Base-by-base conservation (phyloP, 2,329 filamentous ascomycete genomes). In the Metarhizium rileyi region DNA sequence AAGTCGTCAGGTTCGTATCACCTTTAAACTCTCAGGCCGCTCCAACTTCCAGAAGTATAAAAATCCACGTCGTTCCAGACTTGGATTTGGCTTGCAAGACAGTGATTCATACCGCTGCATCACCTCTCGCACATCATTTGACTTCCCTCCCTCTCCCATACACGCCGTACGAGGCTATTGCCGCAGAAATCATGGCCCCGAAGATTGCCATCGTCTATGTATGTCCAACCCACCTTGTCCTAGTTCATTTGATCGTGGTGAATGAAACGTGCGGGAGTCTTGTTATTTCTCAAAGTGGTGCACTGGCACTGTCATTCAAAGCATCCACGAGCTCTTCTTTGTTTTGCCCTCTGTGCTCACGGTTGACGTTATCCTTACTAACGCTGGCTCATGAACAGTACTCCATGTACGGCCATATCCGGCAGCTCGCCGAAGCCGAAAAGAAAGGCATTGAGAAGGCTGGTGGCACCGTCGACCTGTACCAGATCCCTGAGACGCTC, bases 391-490 rank as follows among this genome's bases (percentile, higher is more conserved):
- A 30, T 33, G 25, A 28, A 3, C 54, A 93, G 87, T 95, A 95
- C 75, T 94, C 89, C 58, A 87, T 90, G 80, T 95, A 93, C 73
- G 91, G 93, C 71, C 90, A 96, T 73, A 85, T 96, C 71, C 74
- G 78, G 70, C 72, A 83, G 65, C 70, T 96, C 61, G 93, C 91
- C 62, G 83, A 93, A 69, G 89, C 90, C 56, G 90, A 97, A 76
- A 87, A 90, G 77, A 82, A 79, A 63, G 93, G 93, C 65, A 87
- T 96, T 63, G 84, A 90, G 73, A 81, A 84, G 63, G 90, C 89
- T 55, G 93, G 93, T 56, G 90, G 90, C 56, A 72, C 75, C 42
- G 89, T 75, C 70, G 86, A 91, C 62, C 66, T 97, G 65, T 95
- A 75, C 80, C 90, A 95, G 83, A 76, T 97, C 64, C 68, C 81